Percentiles rank a stretch among this genome's conserved stretches.
These are phyloP conservation scores for Cucurbita ficifolia DNA, from an alignment of 306 rosid genomes.

Conservation along the genomic window DNA sequence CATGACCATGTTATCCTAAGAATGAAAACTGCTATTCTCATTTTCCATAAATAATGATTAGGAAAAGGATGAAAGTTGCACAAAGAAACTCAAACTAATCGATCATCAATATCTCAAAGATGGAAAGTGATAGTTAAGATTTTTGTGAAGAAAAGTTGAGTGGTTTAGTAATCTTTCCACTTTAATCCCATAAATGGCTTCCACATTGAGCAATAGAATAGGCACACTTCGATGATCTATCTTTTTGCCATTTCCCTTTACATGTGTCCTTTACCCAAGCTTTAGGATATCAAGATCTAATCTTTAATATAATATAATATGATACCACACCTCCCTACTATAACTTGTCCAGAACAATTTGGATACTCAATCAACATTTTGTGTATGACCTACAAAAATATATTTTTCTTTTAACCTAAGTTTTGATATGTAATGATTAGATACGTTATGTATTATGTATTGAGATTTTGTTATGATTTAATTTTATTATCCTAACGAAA, in stretches of 20 bases:
- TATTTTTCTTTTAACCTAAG: not conserved
- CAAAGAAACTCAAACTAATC: too few relatives aligned
- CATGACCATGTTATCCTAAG: too few relatives aligned
- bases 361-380: not conserved
- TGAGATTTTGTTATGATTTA: too few relatives aligned
- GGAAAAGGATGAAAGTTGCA: too few relatives aligned
- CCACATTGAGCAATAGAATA: not conserved
- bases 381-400: not conserved
- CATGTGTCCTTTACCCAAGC: not conserved
- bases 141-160: not conserved
- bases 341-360: not conserved
- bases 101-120: too few relatives aligned
- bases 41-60: too few relatives aligned
- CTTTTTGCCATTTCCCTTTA: not conserved
- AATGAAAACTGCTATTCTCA: too few relatives aligned
- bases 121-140: too few relatives aligned
- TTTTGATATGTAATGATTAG: too few relatives aligned
- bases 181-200: not conserved
- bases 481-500: too few relatives aligned
- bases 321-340: not conserved
- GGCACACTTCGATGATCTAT: too few relatives aligned
- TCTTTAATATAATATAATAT: not conserved
- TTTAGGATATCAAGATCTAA: not conserved
- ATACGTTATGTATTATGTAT: too few relatives aligned
- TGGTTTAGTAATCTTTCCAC: not conserved